Percentiles rank a stretch among this genome's conserved stretches.
These are phyloP conservation scores for Aspergillus indologenus DNA, from an alignment of 495 filamentous ascomycete species.

Conservation along the genomic window DNA sequence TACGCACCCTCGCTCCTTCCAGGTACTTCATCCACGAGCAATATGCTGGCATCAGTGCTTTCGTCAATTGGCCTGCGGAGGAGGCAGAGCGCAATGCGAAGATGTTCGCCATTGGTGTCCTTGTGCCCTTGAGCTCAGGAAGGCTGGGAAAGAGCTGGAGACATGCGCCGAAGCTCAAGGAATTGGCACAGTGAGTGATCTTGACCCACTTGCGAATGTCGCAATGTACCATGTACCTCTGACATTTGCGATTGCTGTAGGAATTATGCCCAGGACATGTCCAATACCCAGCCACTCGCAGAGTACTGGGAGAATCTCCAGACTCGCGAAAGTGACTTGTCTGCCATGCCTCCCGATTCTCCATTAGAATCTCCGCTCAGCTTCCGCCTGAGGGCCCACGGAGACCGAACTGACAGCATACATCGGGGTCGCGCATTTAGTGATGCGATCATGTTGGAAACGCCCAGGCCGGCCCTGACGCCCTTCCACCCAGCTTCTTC, in stretches of 20 bases:
- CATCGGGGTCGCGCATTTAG: constrained; percentile 39
- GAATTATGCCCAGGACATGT: constrained; percentile 35
- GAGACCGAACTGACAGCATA: constrained; percentile 33
- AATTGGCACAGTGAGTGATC: constrained; percentile 61
- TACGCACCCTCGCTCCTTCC: neutral
- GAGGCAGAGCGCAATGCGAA: constrained; percentile 79
- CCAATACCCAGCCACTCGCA: constrained; percentile 59
- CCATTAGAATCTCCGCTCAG: constrained; percentile 54
- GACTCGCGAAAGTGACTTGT: constrained; percentile 44
- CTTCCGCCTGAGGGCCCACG: constrained; percentile 43
- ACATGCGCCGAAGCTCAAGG: constrained; percentile 73
- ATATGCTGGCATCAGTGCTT: constrained; percentile 90
- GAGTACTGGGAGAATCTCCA: constrained; percentile 76
- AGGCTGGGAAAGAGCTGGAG: constrained; percentile 86
- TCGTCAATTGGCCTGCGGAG: constrained; percentile 77
- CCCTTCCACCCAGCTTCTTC: constrained; percentile 84
- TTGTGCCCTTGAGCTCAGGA: constrained; percentile 84
- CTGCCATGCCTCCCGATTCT: constrained; percentile 34
- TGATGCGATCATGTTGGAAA: constrained; percentile 53
- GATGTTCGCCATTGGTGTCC: constrained; percentile 85
- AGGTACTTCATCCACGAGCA: constrained; percentile 84
- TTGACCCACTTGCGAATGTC: neutral
- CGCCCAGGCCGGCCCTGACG: constrained; percentile 67
- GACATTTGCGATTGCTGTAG: constrained; percentile 15
- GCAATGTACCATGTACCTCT: constrained; percentile 1